Base-by-base conservation (phyloP, 2,329 filamentous ascomycete species). In the Phaeosphaeriaceae sp. region DNA sequence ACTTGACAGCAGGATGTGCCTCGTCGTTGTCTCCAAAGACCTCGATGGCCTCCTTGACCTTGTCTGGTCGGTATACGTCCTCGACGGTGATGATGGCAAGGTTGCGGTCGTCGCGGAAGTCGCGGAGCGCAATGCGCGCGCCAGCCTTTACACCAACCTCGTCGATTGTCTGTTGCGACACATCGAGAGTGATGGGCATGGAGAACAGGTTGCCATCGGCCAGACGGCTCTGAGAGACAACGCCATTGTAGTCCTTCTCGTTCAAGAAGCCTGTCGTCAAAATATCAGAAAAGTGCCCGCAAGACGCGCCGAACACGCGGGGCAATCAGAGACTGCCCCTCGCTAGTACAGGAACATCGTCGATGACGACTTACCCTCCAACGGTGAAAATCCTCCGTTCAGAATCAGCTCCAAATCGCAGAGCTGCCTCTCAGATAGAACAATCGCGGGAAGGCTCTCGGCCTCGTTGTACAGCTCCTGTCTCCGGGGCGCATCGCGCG, bases 391-490 rank as follows among this genome's bases (percentile, higher is more conserved):
- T 67, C 95, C 95, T 78, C 95, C 95, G 80, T 93, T 98, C 80
- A 99, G 89, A 75, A 99, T 93, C 81, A 99, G 83, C 82, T 99
- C 95, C 68, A 99, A 86, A 85, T 99, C 95, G 82, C 95, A 99
- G 50, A 99, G 89, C 82, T 99, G 95, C 74, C 95, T 89, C 86
- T 99, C 95, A 51, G 87, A 91, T 68, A 99, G 88, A 59, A 90
- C 83, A 68, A 99, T 85, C 40, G 94, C 91, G 40, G 93, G 92
- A 47, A 98, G 88, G 31, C 77, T 89, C 84, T 97, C 93, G 44
- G 94, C 91, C 83, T 99, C 95, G 48, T 86, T 87, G 56, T 84
- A 83, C 63, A 99, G 90, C 83, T 97, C 84, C 64, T 85, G 85
- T 68, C 95, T 90, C 75, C 91, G 89, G 69, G 91, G 91, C 64